Evolutionary conservation across 768 basidiomycete genomes (phyloP), one percentile per base, ranked within the genome.

Genomic region (Pisolithus marmoratus): DNA sequence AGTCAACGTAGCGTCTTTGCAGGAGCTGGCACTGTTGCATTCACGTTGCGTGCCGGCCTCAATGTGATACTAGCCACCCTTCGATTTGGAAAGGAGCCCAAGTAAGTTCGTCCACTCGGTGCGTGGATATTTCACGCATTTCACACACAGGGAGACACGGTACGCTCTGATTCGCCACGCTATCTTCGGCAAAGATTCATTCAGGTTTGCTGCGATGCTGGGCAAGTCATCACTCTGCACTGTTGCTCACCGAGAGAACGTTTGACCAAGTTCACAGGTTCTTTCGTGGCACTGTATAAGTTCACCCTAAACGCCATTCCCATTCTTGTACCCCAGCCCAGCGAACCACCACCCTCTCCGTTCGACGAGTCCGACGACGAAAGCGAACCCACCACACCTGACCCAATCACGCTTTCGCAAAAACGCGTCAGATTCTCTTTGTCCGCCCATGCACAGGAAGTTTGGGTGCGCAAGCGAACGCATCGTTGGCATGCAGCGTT

Each of bases 151-250:
- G 60, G 72, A 80, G n/a, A 68, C 78, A 50, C 81, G 87, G 9
- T 68, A 87, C 8, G 68, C 80, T 4, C 65, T 93, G 22, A 75
- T 96, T 46, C 80, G 86, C 4, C 87, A 81, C 70, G 94, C 92
- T 0, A 72, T 95, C 41, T 89, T 96, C 58, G 93, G 93, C 0
- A 55, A 73, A 38, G 94, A 96, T 61, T 84, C 90, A 0, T 78
- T 87, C 62, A 74, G 94, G 19, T 94, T 95, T 56, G 90, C 85
- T 4, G 82, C 85, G 0, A 94, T 94, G 91, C 73, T 97, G 36
- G 92, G 90, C 84, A 55, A 37, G 66, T 67, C 22, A 24, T 1
- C 51, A 15, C 34, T 4, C 14, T 54, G 50, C 7, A 55, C 38
- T 45, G 22, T 20, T 45, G 55, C 23, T 29, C 8, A 5, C 22